Percentiles rank a stretch among this genome's conserved stretches.
Conservation (phyloP, 257 asterid species). For the Solanum pimpinellifolium region DNA sequence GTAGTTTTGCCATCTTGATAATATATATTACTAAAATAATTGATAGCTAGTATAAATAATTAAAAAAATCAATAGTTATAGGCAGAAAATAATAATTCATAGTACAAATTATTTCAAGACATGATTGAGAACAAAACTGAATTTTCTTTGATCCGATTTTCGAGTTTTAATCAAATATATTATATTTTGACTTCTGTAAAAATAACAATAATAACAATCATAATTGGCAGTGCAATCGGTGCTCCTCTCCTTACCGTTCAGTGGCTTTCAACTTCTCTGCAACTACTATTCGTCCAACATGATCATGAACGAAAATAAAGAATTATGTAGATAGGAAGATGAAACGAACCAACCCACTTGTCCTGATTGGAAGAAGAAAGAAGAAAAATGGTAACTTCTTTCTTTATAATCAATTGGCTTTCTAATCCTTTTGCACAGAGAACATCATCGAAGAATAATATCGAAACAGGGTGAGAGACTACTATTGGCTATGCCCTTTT, state of each 20-base stretch:
- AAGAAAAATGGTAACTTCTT: too few species aligned
- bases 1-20: neutral
- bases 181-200: too few species aligned
- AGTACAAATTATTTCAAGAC: too few species aligned
- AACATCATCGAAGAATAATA: too few species aligned
- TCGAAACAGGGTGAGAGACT: neutral
- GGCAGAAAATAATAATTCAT: neutral
- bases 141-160: neutral
- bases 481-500: neutral
- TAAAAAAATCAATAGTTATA: neutral
- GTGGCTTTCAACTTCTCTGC: too few species aligned
- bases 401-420: neutral
- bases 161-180: too few species aligned
- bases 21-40: neutral
- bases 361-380: neutral
- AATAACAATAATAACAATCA: too few species aligned
- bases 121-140: too few species aligned
- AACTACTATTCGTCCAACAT: neutral
- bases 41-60: neutral
- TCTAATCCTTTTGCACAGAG: neutral
- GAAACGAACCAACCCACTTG: neutral
- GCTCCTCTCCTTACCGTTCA: too few species aligned
- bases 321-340: neutral
- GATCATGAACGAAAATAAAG: neutral
- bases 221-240: neutral